Evolutionary conservation across 202 grass and related monocot species (phyloP).

Genomic region (Setaria viridis): DNA sequence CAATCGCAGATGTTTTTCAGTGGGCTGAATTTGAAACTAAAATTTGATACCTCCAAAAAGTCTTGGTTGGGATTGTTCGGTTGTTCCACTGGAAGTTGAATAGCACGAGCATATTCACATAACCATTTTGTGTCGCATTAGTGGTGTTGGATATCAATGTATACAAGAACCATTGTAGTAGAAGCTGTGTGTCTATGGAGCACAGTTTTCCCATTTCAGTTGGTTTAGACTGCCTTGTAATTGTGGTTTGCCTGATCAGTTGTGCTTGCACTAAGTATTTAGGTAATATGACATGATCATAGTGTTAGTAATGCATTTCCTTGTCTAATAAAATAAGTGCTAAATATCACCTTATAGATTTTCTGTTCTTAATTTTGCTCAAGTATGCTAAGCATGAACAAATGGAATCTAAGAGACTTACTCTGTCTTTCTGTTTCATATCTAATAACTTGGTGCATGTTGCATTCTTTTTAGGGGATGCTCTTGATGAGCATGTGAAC

Average conservation of each 20-base stretch:
- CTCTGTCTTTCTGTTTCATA: not conserved
- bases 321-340: not conserved
- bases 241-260: not conserved
- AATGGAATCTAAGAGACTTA: not conserved
- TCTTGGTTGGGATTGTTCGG: slow-evolving; percentile 5
- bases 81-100: not conserved
- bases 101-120: not conserved
- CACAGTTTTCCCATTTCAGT: not conserved
- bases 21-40: not conserved
- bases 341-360: not conserved
- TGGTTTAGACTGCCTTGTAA: not conserved
- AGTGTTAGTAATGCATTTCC: slow-evolving; percentile 21
- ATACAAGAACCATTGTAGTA: not conserved
- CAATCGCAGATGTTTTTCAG: not conserved
- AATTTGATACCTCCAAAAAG: not conserved
- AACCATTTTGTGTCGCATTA: not conserved
- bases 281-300: slow-evolving; percentile 5
- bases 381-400: slow-evolving; percentile 14
- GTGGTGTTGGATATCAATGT: not conserved
- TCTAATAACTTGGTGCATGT: slow-evolving; percentile 22
- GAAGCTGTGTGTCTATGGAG: not conserved
- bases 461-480: slow-evolving; percentile 47
- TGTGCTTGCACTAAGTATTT: not conserved
- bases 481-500: slow-evolving; percentile 59
- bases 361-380: slow-evolving; percentile 1